Evolutionary conservation across 192 early-diverging fungal species (phyloP).

Genomic region (Coemansia sp.): DNA sequence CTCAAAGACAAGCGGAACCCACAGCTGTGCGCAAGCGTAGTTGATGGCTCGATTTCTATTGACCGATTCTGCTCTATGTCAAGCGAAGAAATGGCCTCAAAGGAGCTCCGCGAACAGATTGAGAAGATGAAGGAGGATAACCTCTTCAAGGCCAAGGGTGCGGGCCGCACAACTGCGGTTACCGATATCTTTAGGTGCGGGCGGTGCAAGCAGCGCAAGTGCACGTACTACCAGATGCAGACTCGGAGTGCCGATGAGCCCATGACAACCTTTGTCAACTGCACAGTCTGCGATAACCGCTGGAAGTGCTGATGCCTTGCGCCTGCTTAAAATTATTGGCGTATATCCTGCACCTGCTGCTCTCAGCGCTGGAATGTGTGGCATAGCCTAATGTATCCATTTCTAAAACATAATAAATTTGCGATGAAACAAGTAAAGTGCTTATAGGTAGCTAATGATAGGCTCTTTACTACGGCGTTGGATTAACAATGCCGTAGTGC

Average conservation of each 20-base stretch:
- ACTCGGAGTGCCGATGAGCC: slow-evolving; percentile 98
- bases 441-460: no score
- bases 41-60: slow-evolving; percentile 63
- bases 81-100: slow-evolving; percentile 89
- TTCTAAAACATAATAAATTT: background rate
- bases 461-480: no score
- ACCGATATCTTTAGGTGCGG: slow-evolving; percentile 95
- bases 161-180: slow-evolving; percentile 68
- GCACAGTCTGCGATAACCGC: slow-evolving; percentile 74
- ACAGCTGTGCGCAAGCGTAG: slow-evolving; percentile 63
- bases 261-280: slow-evolving; percentile 98
- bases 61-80: slow-evolving; percentile 75
- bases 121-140: slow-evolving; percentile 68
- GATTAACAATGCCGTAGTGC: no score
- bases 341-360: no score
- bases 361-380: no score
- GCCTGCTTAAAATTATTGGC: background rate
- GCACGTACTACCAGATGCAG: slow-evolving; percentile 94
- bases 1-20: slow-evolving; percentile 78
- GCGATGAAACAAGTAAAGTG: background rate
- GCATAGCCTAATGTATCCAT: no score
- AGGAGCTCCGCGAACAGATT: slow-evolving; percentile 71
- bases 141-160: slow-evolving; percentile 75
- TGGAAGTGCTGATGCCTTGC: slow-evolving; percentile 68
- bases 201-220: slow-evolving; percentile 83